A percentile compares a stretch with the other conserved stretches of the same genome.
Evolutionary conservation across 306 rosid genomes (phyloP).

Genomic region (Castanea mollissima): DNA sequence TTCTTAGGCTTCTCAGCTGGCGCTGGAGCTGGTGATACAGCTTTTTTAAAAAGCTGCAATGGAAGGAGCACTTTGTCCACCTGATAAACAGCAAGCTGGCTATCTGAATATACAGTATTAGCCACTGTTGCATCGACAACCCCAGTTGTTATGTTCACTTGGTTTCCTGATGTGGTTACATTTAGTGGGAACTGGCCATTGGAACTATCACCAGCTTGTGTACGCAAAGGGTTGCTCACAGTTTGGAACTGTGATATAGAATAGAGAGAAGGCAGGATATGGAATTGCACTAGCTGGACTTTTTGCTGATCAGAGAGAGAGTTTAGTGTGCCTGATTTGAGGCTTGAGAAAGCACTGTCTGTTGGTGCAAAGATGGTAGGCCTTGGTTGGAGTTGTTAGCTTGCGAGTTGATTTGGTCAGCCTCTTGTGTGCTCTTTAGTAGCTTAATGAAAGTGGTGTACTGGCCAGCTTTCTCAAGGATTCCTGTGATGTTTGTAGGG

Average conservation of each 20-base stretch:
- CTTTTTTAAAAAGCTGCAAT: constrained; percentile 49
- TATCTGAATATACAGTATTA: constrained; percentile 63
- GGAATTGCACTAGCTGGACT: constrained; percentile 68
- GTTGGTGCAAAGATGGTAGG: constrained; percentile 85
- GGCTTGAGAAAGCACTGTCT: constrained; percentile 64
- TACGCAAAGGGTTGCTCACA: constrained; percentile 70
- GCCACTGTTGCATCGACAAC: constrained; percentile 62
- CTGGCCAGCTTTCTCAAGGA: constrained; percentile 86
- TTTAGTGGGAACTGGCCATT: constrained; percentile 75
- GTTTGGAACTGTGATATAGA: constrained; percentile 79
- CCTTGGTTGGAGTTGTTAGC: constrained; percentile 85
- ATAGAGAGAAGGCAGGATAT: constrained; percentile 58
- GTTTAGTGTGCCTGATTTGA: constrained; percentile 69
- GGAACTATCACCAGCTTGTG: constrained; percentile 81
- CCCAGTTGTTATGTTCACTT: constrained; percentile 80
- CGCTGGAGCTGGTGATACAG: constrained; percentile 52
- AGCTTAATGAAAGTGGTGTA: constrained; percentile 77
- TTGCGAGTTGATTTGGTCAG: constrained; percentile 73
- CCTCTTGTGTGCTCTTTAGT: constrained; percentile 53
- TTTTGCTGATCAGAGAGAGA: constrained; percentile 70
- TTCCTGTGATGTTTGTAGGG: constrained; percentile 59
- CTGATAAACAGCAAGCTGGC: constrained; percentile 72
- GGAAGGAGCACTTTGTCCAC: constrained; percentile 89
- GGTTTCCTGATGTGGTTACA: constrained; percentile 82
- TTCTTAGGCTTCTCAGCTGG: constrained; percentile 57